These are phyloP conservation scores for Diaporthe australafricana DNA, from an alignment of 2,329 filamentous ascomycete genomes.

Conservation along the genomic window DNA sequence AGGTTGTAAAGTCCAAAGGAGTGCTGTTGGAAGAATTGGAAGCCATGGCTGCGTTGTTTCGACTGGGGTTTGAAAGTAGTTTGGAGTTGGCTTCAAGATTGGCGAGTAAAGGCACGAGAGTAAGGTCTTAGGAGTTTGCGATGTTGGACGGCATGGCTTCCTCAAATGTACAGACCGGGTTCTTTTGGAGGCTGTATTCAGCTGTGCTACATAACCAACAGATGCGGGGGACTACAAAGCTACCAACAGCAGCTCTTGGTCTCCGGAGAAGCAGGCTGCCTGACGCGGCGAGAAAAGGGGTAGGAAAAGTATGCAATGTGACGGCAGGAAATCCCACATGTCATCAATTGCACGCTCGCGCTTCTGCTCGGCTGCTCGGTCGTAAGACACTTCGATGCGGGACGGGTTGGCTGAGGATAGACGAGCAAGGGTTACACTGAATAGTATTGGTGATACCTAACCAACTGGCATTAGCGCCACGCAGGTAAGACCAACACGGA, in stretches of 20 bases:
- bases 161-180: background rate
- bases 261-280: background rate
- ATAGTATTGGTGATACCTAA: background rate
- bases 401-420: no score
- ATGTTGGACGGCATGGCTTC: background rate
- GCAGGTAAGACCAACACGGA: background rate
- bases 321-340: no score
- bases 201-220: background rate
- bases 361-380: no score
- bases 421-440: background rate
- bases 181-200: background rate
- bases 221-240: background rate
- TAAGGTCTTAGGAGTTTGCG: background rate
- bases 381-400: no score
- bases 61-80: background rate
- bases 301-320: no score
- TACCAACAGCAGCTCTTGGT: background rate
- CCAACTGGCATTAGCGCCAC: background rate
- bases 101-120: background rate
- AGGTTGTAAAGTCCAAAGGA: conserved; percentile 6
- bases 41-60: background rate
- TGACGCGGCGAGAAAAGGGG: no score
- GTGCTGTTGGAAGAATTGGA: background rate
- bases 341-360: no score
- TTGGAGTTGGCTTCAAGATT: background rate